A percentile compares a stretch with the other conserved stretches of the same genome.
phyloP scores from a whole-genome alignment of 768 basidiomycete genomes.

The Astraeus odoratus region DNA sequence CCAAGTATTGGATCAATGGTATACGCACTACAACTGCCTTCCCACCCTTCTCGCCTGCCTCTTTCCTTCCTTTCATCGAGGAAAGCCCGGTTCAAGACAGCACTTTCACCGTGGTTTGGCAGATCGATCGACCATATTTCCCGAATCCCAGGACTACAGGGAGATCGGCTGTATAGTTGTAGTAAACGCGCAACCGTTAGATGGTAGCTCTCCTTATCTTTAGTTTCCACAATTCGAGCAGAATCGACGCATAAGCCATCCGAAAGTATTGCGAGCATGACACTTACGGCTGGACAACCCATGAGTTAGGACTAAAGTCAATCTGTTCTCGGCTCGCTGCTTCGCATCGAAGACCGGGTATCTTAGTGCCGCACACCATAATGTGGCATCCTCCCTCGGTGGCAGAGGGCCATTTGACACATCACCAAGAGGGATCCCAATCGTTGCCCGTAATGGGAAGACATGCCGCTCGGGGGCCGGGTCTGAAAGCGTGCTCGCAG shows the following conservation, averaged over 20 bases:
- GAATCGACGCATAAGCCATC: background rate
- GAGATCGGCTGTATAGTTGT: background rate
- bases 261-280: background rate
- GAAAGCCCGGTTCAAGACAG: slow-evolving; percentile 22
- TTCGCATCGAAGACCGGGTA: slow-evolving; percentile 17
- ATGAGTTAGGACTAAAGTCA: slow-evolving; percentile 23
- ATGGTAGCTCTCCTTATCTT: slow-evolving; percentile 27
- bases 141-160: slow-evolving; percentile 9
- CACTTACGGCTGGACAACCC: slow-evolving; percentile 22
- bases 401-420: background rate
- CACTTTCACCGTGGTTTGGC: slow-evolving; percentile 32
- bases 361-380: slow-evolving; percentile 19
- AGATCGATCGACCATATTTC: slow-evolving; percentile 31
- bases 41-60: background rate
- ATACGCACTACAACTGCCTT: slow-evolving; percentile 18
- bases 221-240: background rate
- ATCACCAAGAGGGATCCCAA: slow-evolving; percentile 8
- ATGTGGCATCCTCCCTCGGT: background rate
- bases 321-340: slow-evolving; percentile 3
- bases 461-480: slow-evolving; percentile 14
- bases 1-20: no score
- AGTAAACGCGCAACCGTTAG: slow-evolving; percentile 14
- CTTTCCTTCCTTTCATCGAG: slow-evolving; percentile 19
- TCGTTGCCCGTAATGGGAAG: slow-evolving; percentile 10
- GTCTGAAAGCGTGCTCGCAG: background rate